These are phyloP conservation scores for Nannochloris sp. DNA, from an alignment of 139 green algal species.

Conservation along the genomic window DNA sequence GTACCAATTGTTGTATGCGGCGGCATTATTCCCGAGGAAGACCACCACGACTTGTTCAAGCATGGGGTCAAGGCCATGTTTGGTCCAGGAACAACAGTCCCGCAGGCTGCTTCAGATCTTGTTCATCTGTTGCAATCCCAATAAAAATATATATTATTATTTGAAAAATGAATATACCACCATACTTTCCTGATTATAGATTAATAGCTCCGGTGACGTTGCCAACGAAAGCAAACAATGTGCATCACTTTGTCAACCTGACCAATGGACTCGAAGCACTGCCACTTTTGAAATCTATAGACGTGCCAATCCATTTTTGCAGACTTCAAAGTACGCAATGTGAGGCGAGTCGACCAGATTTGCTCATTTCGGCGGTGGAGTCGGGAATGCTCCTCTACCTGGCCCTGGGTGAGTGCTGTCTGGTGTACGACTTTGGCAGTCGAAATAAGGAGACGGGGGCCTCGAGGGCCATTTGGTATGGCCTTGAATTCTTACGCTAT, in stretches of 20 bases:
- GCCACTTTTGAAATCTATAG: conserved; percentile 29
- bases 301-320: conserved; percentile 27
- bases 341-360: conserved; percentile 58
- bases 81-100: conserved; percentile 49
- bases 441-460: conserved; percentile 41
- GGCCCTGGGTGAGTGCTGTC: conserved; percentile 51
- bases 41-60: conserved; percentile 12
- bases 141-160: too few relatives aligned
- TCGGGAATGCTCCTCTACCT: conserved; percentile 43
- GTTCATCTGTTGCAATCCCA: conserved; percentile 4
- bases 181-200: neutral
- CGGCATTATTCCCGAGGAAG: conserved; percentile 52
- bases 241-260: conserved; percentile 51
- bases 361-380: conserved; percentile 44
- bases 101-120: conserved; percentile 45
- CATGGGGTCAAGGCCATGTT: conserved; percentile 50
- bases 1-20: conserved; percentile 45
- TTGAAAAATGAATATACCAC: neutral
- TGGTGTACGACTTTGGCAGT: conserved; percentile 47
- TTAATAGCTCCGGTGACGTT: neutral
- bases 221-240: neutral
- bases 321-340: conserved; percentile 50
- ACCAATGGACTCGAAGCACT: conserved; percentile 59
- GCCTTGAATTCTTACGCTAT: conserved; percentile 44
- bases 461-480: conserved; percentile 61